A percentile compares a stretch with the other conserved stretches of the same genome.
Evolutionary conservation across 2,329 filamentous ascomycete genomes (phyloP).

Genomic region (Botryotinia convoluta): DNA sequence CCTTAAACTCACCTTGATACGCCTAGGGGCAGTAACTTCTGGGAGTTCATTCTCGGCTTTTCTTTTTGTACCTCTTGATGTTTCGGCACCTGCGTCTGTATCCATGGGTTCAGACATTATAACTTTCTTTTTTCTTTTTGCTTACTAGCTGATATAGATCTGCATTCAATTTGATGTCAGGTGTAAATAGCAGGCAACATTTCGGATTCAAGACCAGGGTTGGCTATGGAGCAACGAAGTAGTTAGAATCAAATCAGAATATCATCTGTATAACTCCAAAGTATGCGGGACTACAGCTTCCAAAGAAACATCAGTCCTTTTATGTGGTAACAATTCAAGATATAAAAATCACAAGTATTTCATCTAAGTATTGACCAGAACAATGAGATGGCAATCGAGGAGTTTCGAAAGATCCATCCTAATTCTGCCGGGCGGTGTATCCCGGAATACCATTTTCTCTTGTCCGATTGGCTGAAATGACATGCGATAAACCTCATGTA

Average conservation of each 20-base stretch:
- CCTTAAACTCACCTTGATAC: conserved; percentile 44
- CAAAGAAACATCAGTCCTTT: neutral
- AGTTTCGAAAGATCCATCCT: neutral
- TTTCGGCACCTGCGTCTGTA: conserved; percentile 37
- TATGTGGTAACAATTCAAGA: neutral
- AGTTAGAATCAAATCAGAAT: neutral
- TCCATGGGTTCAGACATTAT: conserved; percentile 43
- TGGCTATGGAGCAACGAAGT: neutral
- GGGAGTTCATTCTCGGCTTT: conserved; percentile 46
- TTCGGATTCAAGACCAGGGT: neutral
- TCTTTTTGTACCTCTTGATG: conserved; percentile 44
- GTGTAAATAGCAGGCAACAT: neutral
- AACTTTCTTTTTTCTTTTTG: neutral
- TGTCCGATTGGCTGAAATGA: neutral
- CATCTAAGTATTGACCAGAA: neutral
- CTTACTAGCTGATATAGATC: neutral
- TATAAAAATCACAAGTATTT: neutral
- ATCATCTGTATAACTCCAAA: neutral
- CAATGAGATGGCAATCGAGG: neutral
- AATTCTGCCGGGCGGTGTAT: conserved; percentile 18
- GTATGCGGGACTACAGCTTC: neutral
- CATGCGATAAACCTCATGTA: neutral
- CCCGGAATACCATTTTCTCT: neutral
- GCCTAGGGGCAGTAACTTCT: conserved; percentile 45
- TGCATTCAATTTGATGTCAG: neutral